phyloP scores from a whole-genome alignment of 805 yeast genomes.

The Candida vaughaniae region DNA sequence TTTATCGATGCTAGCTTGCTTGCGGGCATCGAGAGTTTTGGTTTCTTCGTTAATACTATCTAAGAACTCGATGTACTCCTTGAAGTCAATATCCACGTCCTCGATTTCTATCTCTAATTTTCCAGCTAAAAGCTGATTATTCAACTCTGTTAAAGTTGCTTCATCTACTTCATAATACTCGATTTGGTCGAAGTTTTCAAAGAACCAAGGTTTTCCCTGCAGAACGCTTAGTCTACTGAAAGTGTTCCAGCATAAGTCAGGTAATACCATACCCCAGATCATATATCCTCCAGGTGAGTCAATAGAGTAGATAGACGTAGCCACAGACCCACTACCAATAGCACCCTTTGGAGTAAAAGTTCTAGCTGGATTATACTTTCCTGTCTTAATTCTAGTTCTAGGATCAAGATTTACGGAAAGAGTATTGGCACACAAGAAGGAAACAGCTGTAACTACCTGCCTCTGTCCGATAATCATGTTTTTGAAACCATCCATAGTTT shows the following conservation, averaged over 20 bases:
- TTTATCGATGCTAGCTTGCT: slow-evolving; percentile 14
- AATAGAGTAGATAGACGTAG: slow-evolving; percentile 97
- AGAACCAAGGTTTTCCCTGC: slow-evolving; percentile 28
- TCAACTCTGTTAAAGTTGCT: slow-evolving; percentile 35
- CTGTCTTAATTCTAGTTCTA: slow-evolving; percentile 85
- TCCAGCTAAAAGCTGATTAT: slow-evolving; percentile 27
- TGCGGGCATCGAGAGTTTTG: slow-evolving; percentile 12
- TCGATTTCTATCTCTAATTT: slow-evolving; percentile 24
- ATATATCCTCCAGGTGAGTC: slow-evolving; percentile 99
- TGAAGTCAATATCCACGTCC: slow-evolving; percentile 30
- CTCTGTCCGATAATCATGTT: slow-evolving; percentile 85
- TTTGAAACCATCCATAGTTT: slow-evolving; percentile 70
- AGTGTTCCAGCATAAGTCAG: slow-evolving; percentile 31
- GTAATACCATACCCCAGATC: slow-evolving; percentile 75
- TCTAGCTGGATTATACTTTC: slow-evolving; percentile 95
- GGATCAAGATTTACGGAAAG: slow-evolving; percentile 98
- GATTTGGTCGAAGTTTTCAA: slow-evolving; percentile 30
- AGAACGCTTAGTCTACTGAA: slow-evolving; percentile 21
- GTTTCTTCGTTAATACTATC: slow-evolving; percentile 24
- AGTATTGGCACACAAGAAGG: slow-evolving; percentile 96
- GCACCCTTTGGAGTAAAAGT: slow-evolving; percentile 95
- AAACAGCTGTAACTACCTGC: slow-evolving; percentile 92
- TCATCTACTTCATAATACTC: slow-evolving; percentile 36
- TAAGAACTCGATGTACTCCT: slow-evolving; percentile 25
- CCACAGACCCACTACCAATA: slow-evolving; percentile 97